A percentile compares a stretch with the other conserved stretches of the same genome.
Evolutionary conservation across 148 eudicot genomes (phyloP).

Genomic region (Camellia japonica): DNA sequence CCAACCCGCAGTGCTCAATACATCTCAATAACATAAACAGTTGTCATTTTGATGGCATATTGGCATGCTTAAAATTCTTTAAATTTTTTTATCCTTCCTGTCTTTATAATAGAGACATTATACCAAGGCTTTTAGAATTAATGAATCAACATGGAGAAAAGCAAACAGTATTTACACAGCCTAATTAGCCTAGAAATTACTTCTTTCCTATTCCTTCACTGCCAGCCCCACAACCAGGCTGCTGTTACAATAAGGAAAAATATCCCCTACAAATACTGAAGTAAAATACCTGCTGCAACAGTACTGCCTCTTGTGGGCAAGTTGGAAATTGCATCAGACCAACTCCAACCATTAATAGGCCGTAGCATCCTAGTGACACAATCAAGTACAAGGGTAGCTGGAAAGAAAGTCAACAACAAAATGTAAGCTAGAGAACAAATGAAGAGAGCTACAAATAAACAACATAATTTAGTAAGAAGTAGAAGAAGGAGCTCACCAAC

Average conservation of each 20-base stretch:
- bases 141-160: not conserved
- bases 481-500: constrained; percentile 57
- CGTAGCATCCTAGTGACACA: constrained; percentile 80
- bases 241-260: not conserved
- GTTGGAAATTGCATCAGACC: constrained; percentile 90
- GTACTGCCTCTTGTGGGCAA: constrained; percentile 80
- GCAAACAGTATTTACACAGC: not conserved
- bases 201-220: too few species aligned
- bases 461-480: not conserved
- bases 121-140: not conserved
- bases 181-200: not conserved
- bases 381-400: constrained; percentile 85
- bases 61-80: not conserved
- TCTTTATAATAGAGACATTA: not conserved
- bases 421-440: not conserved
- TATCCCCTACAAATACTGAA: not conserved
- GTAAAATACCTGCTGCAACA: constrained; percentile 66
- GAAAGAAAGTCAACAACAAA: not conserved
- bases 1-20: not conserved
- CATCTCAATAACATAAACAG: not conserved
- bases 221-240: not conserved
- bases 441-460: not conserved
- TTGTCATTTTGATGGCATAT: not conserved
- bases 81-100: not conserved
- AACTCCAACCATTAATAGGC: constrained; percentile 74